phyloP scores from a whole-genome alignment of 2,329 filamentous ascomycete species.

The Trichoderma asperellum region DNA sequence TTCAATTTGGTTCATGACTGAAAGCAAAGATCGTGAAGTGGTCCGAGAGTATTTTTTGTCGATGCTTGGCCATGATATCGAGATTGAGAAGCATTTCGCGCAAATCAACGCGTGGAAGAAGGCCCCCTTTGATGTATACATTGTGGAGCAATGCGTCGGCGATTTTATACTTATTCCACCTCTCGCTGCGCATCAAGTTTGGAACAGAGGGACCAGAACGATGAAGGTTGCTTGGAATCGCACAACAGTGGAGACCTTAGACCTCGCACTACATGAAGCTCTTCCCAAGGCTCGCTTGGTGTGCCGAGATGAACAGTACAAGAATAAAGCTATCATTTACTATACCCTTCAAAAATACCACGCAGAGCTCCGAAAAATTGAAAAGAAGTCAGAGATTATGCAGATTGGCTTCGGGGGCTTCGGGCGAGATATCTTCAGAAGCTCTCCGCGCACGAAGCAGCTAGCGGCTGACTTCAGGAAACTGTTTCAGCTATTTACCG shows the following conservation, averaged over 20 bases:
- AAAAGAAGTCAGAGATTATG: conserved; percentile 52
- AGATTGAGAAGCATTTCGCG: conserved; percentile 95
- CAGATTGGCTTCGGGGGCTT: conserved; percentile 54
- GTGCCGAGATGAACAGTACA: conserved; percentile 97
- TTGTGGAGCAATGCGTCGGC: conserved; percentile 86
- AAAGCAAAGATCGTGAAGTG: conserved; percentile 85
- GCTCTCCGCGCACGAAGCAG: conserved; percentile 60
- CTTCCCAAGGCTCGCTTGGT: conserved; percentile 87
- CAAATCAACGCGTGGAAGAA: conserved; percentile 95
- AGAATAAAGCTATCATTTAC: conserved; percentile 95
- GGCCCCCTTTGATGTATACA: conserved; percentile 88
- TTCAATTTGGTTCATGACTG: conserved; percentile 99
- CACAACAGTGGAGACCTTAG: conserved; percentile 87
- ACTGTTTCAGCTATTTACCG: conserved; percentile 76
- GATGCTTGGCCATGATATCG: conserved; percentile 91
- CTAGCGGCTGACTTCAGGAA: conserved; percentile 82
- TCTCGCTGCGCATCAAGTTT: conserved; percentile 93
- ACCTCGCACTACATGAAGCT: conserved; percentile 83
- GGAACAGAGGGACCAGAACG: conserved; percentile 93
- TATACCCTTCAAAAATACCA: conserved; percentile 83
- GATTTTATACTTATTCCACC: conserved; percentile 95
- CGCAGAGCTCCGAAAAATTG: conserved; percentile 59
- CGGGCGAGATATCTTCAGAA: conserved; percentile 50
- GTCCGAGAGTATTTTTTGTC: conserved; percentile 94
- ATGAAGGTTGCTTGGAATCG: conserved; percentile 99